These are phyloP conservation scores for Orbilia ellipsospora DNA, from an alignment of 2,329 filamentous ascomycete species.

Conservation along the genomic window DNA sequence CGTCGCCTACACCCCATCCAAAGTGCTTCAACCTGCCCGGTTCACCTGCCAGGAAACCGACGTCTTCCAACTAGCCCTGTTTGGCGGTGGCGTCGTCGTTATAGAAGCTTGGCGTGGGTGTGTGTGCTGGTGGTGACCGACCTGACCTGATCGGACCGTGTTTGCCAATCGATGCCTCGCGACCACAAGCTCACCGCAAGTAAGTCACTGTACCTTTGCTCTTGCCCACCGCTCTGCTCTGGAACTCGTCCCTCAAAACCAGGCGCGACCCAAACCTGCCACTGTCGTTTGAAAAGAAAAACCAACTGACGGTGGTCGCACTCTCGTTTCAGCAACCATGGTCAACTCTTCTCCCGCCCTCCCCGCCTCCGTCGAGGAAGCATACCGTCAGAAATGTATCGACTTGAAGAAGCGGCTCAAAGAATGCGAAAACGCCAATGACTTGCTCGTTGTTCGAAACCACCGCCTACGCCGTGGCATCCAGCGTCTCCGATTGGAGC, in stretches of 20 bases:
- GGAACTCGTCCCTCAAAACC: neutral
- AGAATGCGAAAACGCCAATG: constrained; percentile 92
- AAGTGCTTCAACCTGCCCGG: constrained; percentile 11
- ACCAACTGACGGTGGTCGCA: neutral
- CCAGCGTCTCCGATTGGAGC: constrained; percentile 89
- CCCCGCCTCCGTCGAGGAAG: constrained; percentile 92
- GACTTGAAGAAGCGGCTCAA: constrained; percentile 89
- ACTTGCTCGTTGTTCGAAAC: constrained; percentile 81
- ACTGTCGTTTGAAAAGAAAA: neutral
- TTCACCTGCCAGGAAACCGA: constrained; percentile 14
- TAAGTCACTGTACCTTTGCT: too few relatives aligned
- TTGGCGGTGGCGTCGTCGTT: constrained; percentile 19
- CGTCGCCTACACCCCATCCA: constrained; percentile 1
- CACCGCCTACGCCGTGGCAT: constrained; percentile 83
- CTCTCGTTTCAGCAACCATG: constrained; percentile 26
- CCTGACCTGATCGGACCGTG: constrained; percentile 26
- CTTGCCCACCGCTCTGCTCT: too few relatives aligned
- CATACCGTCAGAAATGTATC: constrained; percentile 96
- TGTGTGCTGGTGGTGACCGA: constrained; percentile 3
- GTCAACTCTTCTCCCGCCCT: constrained; percentile 66
- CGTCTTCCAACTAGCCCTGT: constrained; percentile 16
- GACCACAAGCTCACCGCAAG: constrained; percentile 45
- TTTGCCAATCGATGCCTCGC: constrained; percentile 56
- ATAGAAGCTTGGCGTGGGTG: constrained; percentile 26
- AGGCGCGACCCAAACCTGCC: neutral